phyloP scores from a whole-genome alignment of 176 grass and related monocot species.

The Phoenix dactylifera region DNA sequence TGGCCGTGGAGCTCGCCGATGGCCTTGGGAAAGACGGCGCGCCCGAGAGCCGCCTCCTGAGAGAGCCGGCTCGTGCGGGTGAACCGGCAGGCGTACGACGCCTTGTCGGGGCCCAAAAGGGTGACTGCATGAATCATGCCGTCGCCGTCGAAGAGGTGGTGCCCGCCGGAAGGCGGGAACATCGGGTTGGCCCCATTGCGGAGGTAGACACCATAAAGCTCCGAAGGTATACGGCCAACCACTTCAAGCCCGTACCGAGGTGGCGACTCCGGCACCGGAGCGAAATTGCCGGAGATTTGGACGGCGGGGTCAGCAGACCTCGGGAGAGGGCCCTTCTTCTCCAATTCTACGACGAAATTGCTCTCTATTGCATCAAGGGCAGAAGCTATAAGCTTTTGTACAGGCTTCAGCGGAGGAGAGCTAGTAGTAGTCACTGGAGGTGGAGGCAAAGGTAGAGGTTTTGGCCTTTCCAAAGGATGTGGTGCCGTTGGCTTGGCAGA shows the following conservation, averaged over 20 bases:
- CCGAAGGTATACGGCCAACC: background rate
- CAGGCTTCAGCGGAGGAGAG: background rate
- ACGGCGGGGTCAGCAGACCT: background rate
- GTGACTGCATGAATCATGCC: slow-evolving; percentile 6
- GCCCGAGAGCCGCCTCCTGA: background rate
- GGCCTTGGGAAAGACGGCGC: slow-evolving; percentile 2
- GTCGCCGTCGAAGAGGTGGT: slow-evolving; percentile 1
- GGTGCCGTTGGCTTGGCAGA: too few relatives aligned
- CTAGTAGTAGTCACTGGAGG: background rate
- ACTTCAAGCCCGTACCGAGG: background rate
- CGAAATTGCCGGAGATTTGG: background rate
- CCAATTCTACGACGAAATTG: background rate
- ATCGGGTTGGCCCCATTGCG: slow-evolving; percentile 4
- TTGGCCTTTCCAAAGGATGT: too few relatives aligned
- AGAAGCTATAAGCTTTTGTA: background rate
- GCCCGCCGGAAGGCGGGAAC: slow-evolving; percentile 3
- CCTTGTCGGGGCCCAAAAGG: background rate
- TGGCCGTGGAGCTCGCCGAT: slow-evolving; percentile 1
- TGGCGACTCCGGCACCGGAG: background rate
- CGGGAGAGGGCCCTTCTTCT: background rate
- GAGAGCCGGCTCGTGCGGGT: background rate
- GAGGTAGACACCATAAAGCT: slow-evolving; percentile 1
- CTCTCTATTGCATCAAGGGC: background rate
- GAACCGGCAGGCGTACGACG: slow-evolving; percentile 1
- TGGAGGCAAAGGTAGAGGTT: background rate